Conservation (phyloP, 1,139 yeast genomes). For the Kurtzmaniella quercitrusa region DNA sequence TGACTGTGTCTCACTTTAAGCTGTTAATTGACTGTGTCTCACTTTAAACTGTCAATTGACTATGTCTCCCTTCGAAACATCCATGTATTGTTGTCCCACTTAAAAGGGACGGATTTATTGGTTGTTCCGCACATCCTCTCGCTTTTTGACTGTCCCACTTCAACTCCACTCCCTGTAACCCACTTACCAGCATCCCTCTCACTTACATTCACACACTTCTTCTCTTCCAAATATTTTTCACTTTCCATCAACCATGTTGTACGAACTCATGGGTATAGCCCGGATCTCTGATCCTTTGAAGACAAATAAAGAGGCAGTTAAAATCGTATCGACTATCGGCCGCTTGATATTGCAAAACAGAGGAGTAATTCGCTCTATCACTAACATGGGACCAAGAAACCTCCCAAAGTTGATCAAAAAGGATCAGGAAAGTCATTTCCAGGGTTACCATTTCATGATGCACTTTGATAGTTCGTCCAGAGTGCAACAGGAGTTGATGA, state of each 20-base stretch:
- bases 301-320: slow-evolving; percentile 60
- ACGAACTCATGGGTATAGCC: slow-evolving; percentile 87
- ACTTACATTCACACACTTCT: not conserved
- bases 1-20: no score
- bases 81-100: no score
- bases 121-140: no score
- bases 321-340: slow-evolving; percentile 77
- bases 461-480: slow-evolving; percentile 81
- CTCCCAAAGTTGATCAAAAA: slow-evolving; percentile 80
- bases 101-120: no score
- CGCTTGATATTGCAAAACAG: slow-evolving; percentile 79
- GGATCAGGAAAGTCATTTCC: slow-evolving; percentile 86
- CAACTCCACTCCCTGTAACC: no score
- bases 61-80: no score
- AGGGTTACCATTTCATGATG: slow-evolving; percentile 84
- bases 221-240: not conserved
- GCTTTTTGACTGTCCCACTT: no score
- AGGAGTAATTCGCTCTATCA: slow-evolving; percentile 83
- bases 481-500: slow-evolving; percentile 79
- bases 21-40: no score
- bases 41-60: no score
- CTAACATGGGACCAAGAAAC: slow-evolving; percentile 72
- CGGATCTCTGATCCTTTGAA: slow-evolving; percentile 61
- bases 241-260: slow-evolving; percentile 51
- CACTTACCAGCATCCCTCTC: no score